Evolutionary conservation across 1,284 basidiomycete species (phyloP).

Genomic region (Austroboletus niveus): DNA sequence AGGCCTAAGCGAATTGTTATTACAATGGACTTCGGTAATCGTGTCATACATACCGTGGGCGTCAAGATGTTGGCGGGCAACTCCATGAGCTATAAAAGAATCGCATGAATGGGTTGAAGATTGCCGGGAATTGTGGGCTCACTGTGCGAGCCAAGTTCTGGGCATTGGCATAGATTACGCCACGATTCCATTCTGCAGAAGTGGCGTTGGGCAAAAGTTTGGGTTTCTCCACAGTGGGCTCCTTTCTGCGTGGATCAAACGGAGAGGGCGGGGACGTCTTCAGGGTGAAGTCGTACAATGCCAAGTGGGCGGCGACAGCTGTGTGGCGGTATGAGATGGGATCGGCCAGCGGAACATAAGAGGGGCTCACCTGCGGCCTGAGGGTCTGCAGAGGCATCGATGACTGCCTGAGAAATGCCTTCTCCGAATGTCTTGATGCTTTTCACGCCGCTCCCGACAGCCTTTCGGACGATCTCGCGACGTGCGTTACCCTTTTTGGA

Average conservation of each 20-base stretch:
- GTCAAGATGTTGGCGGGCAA: slow-evolving; percentile 83
- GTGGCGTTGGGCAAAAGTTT: slow-evolving; percentile 43
- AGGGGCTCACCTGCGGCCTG: slow-evolving; percentile 66
- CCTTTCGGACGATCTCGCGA: slow-evolving; percentile 63
- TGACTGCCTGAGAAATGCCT: slow-evolving; percentile 50
- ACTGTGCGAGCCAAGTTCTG: slow-evolving; percentile 86
- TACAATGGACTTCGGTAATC: not conserved
- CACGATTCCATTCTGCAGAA: slow-evolving; percentile 67
- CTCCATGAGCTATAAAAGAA: slow-evolving; percentile 64
- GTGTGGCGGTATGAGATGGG: not conserved
- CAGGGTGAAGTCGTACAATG: slow-evolving; percentile 70
- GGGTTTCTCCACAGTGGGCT: slow-evolving; percentile 48
- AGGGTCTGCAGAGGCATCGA: slow-evolving; percentile 65
- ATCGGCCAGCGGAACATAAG: not conserved
- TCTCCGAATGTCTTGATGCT: slow-evolving; percentile 41
- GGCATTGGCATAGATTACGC: slow-evolving; percentile 70
- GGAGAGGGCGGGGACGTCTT: slow-evolving; percentile 66
- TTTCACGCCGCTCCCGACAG: slow-evolving; percentile 67
- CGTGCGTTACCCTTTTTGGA: slow-evolving; percentile 48
- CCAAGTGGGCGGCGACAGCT: slow-evolving; percentile 78
- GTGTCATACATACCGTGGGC: slow-evolving; percentile 53
- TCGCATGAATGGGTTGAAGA: not conserved
- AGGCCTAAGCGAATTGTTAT: slow-evolving; percentile 43
- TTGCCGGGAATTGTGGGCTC: slow-evolving; percentile 16
- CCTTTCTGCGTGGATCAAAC: slow-evolving; percentile 54